Evolutionary conservation across 1,284 basidiomycete genomes (phyloP).

Genomic region (Marasmius oreades): DNA sequence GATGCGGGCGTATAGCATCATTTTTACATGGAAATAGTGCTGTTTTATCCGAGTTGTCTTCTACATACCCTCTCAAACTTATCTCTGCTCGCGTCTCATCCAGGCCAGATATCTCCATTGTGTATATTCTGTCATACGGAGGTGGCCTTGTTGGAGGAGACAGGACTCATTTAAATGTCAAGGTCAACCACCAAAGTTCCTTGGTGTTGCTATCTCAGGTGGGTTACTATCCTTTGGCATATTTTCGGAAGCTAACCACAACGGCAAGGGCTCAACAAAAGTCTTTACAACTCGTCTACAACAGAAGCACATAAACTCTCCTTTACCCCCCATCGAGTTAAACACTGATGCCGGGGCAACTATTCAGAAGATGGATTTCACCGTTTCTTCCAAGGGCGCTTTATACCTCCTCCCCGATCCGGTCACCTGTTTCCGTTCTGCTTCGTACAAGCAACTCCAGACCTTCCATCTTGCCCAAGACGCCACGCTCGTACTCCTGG

Average conservation of each 20-base stretch:
- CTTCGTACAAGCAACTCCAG: conserved; percentile 81
- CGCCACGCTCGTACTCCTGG: conserved; percentile 72
- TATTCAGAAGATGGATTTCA: conserved; percentile 54
- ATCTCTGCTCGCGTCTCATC: conserved; percentile 60
- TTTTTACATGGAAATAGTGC: conserved; percentile 49
- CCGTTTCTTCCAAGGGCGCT: conserved; percentile 46
- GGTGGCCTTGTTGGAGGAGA: conserved; percentile 94
- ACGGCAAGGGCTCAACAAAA: conserved; percentile 84
- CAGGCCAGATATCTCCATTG: conserved; percentile 54
- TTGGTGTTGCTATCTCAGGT: conserved; percentile 84
- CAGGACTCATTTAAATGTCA: conserved; percentile 58
- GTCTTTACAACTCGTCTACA: conserved; percentile 78
- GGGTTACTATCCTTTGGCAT: conserved; percentile 19
- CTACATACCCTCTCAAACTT: conserved; percentile 89
- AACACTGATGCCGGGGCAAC: conserved; percentile 29
- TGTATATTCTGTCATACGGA: conserved; percentile 88
- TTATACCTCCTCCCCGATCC: conserved; percentile 88
- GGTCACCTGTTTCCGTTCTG: conserved; percentile 86
- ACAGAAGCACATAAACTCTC: conserved; percentile 27
- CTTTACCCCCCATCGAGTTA: conserved; percentile 13
- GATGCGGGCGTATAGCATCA: conserved; percentile 54
- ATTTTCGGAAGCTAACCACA: conserved; percentile 2
- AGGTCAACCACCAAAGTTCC: conserved; percentile 52
- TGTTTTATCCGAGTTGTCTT: conserved; percentile 74
- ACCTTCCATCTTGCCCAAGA: conserved; percentile 59